Evolutionary conservation across 116 monocot genomes (phyloP).

Genomic region (Zostera marina): DNA sequence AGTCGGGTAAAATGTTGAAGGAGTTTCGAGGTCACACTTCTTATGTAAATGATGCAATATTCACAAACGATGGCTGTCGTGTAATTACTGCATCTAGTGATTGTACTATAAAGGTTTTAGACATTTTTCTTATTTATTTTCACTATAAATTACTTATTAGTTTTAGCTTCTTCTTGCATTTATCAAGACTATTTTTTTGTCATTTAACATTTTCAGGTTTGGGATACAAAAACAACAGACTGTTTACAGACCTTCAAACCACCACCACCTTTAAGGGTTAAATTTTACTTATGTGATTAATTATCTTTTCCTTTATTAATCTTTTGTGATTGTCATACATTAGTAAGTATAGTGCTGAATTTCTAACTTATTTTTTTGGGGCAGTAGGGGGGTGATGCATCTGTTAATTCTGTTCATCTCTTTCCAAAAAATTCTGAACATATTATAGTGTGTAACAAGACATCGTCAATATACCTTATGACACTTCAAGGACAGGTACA

Average conservation of each 20-base stretch:
- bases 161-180: constrained; percentile 1
- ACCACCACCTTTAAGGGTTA: constrained; percentile 92
- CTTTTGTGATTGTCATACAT: background rate
- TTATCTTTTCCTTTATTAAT: constrained; percentile 2
- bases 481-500: constrained; percentile 96
- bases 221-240: constrained; percentile 95
- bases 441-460: constrained; percentile 95
- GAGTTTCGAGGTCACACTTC: constrained; percentile 96
- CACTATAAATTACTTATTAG: constrained; percentile 1
- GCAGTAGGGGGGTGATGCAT: constrained; percentile 89
- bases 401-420: constrained; percentile 82
- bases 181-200: background rate
- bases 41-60: constrained; percentile 92
- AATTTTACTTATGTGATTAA: background rate
- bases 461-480: constrained; percentile 95
- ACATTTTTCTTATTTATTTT: background rate
- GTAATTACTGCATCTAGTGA: constrained; percentile 97
- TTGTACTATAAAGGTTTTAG: constrained; percentile 71
- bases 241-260: constrained; percentile 98
- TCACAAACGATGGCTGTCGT: constrained; percentile 73
- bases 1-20: constrained; percentile 90
- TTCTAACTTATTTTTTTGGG: background rate
- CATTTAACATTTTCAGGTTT: constrained; percentile 36
- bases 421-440: constrained; percentile 86
- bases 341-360: background rate